Evolutionary conservation across 1,139 yeast genomes (phyloP).

Genomic region (Petasospora rhodanensis): DNA sequence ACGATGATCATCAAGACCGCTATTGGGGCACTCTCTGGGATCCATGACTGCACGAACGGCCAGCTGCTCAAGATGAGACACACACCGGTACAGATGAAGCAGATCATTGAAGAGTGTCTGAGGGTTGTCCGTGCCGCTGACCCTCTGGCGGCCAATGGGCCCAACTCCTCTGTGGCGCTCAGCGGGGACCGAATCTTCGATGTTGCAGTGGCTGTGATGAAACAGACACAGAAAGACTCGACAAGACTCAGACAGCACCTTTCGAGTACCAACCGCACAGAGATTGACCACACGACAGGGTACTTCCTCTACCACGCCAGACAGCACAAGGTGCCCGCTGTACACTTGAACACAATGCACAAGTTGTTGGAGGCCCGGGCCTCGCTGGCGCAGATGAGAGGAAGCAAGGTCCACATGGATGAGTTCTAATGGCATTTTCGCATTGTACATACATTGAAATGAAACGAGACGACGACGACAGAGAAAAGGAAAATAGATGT

Average conservation of each 20-base stretch:
- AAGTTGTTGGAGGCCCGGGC: conserved; percentile 13
- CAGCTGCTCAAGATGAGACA: conserved; percentile 44
- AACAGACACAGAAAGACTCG: conserved; percentile 44
- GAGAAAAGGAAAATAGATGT: too few relatives aligned
- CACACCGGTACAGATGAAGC: conserved; percentile 32
- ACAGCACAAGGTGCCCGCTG: conserved; percentile 25
- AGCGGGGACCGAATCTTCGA: conserved; percentile 40
- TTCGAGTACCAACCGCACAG: conserved; percentile 47
- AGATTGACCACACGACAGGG: conserved; percentile 66
- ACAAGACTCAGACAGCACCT: conserved; percentile 70
- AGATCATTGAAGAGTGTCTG: conserved; percentile 45
- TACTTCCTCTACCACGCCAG: conserved; percentile 50
- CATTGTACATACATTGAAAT: too few relatives aligned
- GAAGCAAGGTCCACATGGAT: not conserved
- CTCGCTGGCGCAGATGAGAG: conserved; percentile 3
- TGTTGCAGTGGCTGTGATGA: conserved; percentile 31
- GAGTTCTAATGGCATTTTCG: too few relatives aligned
- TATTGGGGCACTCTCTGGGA: conserved; percentile 68
- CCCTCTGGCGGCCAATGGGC: conserved; percentile 30
- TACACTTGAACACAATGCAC: conserved; percentile 12
- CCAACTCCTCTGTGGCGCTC: conserved; percentile 38
- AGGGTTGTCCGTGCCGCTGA: conserved; percentile 38
- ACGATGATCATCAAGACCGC: conserved; percentile 69
- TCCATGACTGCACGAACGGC: conserved; percentile 65
- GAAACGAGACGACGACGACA: too few relatives aligned